These are phyloP conservation scores for Tulasnella sp. DNA, from an alignment of 768 basidiomycete genomes.

Conservation along the genomic window DNA sequence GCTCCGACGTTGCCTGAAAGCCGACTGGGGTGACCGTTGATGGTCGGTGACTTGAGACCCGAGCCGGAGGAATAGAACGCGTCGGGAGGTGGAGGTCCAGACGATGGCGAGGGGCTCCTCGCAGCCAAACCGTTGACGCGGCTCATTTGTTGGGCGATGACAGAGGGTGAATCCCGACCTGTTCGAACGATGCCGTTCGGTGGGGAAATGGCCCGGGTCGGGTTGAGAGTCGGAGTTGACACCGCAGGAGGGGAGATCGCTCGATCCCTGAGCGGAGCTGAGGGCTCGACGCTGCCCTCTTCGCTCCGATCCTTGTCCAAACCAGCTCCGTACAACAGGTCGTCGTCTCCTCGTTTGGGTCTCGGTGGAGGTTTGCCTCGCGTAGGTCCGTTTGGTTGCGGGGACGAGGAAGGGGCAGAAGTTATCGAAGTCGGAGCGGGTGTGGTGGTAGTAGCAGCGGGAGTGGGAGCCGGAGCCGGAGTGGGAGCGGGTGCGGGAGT, in stretches of 20 bases:
- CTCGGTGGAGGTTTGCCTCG: slow-evolving; percentile 20
- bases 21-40: slow-evolving; percentile 40
- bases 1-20: slow-evolving; percentile 66
- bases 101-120: slow-evolving; percentile 62
- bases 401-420: neutral
- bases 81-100: slow-evolving; percentile 60
- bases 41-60: slow-evolving; percentile 42
- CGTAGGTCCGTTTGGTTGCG: slow-evolving; percentile 6
- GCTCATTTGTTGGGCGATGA: slow-evolving; percentile 52
- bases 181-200: slow-evolving; percentile 41
- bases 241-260: slow-evolving; percentile 14
- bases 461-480: neutral
- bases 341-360: slow-evolving; percentile 23
- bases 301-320: slow-evolving; percentile 16
- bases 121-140: slow-evolving; percentile 59
- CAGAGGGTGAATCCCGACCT: slow-evolving; percentile 38
- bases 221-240: slow-evolving; percentile 38
- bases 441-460: slow-evolving; percentile 9
- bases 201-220: slow-evolving; percentile 66
- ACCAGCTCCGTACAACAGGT: neutral
- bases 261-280: neutral
- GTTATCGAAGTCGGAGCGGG: neutral
- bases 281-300: slow-evolving; percentile 20
- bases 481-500: neutral
- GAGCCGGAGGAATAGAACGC: slow-evolving; percentile 54